Evolutionary conservation across 208 protist genomes (phyloP).

Genomic region (Tritrichomonas foetus): DNA sequence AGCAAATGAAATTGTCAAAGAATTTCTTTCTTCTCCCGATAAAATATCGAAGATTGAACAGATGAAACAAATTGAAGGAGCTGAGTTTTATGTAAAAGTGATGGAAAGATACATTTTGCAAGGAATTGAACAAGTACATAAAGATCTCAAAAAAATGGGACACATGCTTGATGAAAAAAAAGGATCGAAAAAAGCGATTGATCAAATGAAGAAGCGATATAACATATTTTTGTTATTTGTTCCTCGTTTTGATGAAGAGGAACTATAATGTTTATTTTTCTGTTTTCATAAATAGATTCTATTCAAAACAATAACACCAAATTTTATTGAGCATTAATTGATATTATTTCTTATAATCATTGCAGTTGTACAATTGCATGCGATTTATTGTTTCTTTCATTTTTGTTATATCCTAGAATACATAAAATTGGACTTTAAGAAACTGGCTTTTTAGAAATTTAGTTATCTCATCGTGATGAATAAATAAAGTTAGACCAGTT

Average conservation of each 20-base stretch:
- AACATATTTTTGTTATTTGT: background rate
- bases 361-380: too few relatives aligned
- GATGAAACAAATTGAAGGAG: background rate
- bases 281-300: too few relatives aligned
- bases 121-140: background rate
- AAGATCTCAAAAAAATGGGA: background rate
- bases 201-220: background rate
- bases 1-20: background rate
- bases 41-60: background rate
- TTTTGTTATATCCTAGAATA: too few relatives aligned
- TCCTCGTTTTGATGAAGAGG: background rate
- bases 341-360: too few relatives aligned
- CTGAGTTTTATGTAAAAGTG: slow-evolving; percentile 4
- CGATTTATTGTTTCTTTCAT: too few relatives aligned
- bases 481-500: too few relatives aligned
- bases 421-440: too few relatives aligned
- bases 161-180: background rate
- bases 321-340: too few relatives aligned
- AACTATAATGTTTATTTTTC: too few relatives aligned
- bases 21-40: background rate
- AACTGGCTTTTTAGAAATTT: too few relatives aligned
- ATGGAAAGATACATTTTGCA: background rate
- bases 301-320: too few relatives aligned
- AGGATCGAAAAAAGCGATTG: background rate
- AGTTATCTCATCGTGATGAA: too few relatives aligned